These are phyloP conservation scores for Coniophora puteana DNA, from an alignment of 1,284 basidiomycete genomes.

Conservation along the genomic window DNA sequence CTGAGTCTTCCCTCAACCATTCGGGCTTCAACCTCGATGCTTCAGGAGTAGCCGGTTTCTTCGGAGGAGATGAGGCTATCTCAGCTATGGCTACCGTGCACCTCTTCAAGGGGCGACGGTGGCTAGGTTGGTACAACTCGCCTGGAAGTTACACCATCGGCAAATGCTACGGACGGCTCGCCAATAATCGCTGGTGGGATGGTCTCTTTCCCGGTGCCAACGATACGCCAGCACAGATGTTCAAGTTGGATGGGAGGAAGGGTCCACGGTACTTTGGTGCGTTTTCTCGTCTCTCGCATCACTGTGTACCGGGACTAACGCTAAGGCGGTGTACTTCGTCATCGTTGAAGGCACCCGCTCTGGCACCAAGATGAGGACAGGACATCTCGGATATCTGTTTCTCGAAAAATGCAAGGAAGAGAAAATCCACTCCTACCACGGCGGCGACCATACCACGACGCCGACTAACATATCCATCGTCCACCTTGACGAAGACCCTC, in stretches of 20 bases:
- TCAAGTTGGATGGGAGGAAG: conserved; percentile 23
- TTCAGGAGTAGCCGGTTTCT: conserved; percentile 1
- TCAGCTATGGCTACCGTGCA: conserved; percentile 17
- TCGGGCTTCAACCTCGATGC: not conserved
- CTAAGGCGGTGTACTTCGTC: no score
- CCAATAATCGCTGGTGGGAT: conserved; percentile 20
- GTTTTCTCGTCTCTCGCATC: no score
- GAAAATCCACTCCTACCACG: conserved; percentile 9
- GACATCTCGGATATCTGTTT: conserved; percentile 25
- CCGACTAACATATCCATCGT: conserved; percentile 15
- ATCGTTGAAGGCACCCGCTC: no score
- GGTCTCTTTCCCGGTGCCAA: conserved; percentile 30
- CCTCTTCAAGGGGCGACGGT: conserved; percentile 13
- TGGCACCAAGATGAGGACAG: conserved; percentile 23
- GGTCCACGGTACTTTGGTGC: conserved; percentile 23
- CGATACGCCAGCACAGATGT: conserved; percentile 20
- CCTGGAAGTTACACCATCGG: conserved; percentile 17
- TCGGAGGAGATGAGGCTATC: conserved; percentile 13
- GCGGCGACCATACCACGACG: conserved; percentile 20
- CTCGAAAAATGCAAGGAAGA: conserved; percentile 14
- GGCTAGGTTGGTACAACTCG: conserved; percentile 24
- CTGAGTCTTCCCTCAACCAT: not conserved
- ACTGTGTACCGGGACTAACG: no score
- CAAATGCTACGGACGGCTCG: conserved; percentile 14
- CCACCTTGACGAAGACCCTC: conserved; percentile 20